Conservation (phyloP, 306 rosid species). For the Lotus japonicus region DNA sequence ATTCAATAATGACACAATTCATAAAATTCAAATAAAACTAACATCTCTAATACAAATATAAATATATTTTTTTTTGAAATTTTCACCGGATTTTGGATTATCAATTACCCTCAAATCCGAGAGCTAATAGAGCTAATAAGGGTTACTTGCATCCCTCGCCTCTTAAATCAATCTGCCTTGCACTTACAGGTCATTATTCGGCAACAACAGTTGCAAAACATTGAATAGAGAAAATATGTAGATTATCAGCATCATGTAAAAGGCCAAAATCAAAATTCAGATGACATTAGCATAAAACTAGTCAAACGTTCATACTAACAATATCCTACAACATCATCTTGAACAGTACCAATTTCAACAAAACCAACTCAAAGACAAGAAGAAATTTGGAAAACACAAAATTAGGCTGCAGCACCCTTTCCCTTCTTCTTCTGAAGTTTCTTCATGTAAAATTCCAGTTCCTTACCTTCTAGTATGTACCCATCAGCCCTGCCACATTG, state of each 20-base stretch:
- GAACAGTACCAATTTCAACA: not conserved
- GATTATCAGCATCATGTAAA: not conserved
- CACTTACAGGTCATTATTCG: too few relatives aligned
- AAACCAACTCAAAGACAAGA: not conserved
- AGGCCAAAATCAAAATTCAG: not conserved
- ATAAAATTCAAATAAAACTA: too few relatives aligned
- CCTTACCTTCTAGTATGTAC: constrained; percentile 49
- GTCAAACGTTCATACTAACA: not conserved
- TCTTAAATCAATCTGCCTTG: too few relatives aligned
- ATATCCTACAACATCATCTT: not conserved
- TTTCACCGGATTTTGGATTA: too few relatives aligned
- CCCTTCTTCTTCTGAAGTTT: constrained; percentile 41
- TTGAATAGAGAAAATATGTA: not conserved
- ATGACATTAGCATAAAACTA: constrained; percentile 1
- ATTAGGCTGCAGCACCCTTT: constrained; percentile 38
- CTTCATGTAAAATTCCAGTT: constrained; percentile 44
- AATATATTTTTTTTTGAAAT: too few relatives aligned
- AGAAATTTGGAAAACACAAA: not conserved
- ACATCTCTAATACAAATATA: too few relatives aligned
- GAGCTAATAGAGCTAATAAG: too few relatives aligned
- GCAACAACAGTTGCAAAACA: too few relatives aligned
- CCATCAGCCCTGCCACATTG: constrained; percentile 53
- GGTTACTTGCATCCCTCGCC: too few relatives aligned
- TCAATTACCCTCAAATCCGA: too few relatives aligned
- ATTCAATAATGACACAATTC: too few relatives aligned